Percentiles rank a stretch among this genome's conserved stretches.
phyloP scores from a whole-genome alignment of 2,329 filamentous ascomycete genomes.

The Pestalotiopsis fici region DNA sequence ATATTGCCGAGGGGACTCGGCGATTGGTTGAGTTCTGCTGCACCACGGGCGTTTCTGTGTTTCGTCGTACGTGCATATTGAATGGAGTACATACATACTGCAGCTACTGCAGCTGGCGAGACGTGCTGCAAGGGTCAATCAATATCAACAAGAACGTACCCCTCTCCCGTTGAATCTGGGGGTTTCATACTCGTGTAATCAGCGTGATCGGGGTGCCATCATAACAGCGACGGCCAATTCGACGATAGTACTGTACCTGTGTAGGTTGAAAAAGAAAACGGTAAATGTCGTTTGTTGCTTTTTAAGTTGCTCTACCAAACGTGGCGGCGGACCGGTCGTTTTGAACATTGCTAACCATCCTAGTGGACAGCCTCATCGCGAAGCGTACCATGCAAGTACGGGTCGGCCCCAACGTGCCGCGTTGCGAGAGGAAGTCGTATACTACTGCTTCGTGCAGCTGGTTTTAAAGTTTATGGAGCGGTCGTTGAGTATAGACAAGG shows the following conservation, averaged over 20 bases:
- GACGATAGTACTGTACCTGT: not conserved
- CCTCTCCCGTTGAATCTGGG: not conserved
- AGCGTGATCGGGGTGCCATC: not conserved
- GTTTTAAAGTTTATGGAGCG: not conserved
- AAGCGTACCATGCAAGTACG: not conserved
- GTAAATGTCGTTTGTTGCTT: not conserved
- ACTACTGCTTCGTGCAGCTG: not conserved
- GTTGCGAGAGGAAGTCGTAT: not conserved
- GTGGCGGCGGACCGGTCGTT: not conserved
- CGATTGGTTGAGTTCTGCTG: not conserved
- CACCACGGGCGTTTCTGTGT: not conserved
- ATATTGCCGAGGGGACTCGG: not conserved
- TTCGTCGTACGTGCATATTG: not conserved
- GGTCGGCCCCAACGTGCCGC: not conserved
- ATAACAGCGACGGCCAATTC: not conserved
- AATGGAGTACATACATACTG: not conserved
- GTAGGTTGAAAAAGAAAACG: not conserved
- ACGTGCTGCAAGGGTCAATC: not conserved
- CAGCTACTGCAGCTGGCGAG: not conserved
- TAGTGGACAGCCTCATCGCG: not conserved
- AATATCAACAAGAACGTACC: not conserved
- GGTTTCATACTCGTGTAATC: not conserved
- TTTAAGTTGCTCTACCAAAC: not conserved
- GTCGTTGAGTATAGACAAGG: not conserved
- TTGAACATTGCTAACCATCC: not conserved